Base-by-base conservation (phyloP, 1,284 basidiomycete species). In the Porodaedalea pini region DNA sequence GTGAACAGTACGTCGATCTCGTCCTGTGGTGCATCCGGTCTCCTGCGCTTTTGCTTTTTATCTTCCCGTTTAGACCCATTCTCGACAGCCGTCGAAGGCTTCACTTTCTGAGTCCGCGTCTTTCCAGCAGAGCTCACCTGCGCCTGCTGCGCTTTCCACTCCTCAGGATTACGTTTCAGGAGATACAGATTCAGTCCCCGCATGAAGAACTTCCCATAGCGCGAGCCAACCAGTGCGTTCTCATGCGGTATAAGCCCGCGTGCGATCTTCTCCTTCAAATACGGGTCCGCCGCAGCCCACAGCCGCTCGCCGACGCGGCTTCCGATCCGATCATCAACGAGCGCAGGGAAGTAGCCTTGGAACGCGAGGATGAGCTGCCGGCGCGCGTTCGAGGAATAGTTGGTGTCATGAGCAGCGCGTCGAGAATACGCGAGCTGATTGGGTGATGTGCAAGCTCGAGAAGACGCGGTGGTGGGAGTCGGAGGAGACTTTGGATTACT, bases 191-290 rank as follows among this genome's bases (percentile, higher is more conserved):
- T 88, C 52, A 97, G 75, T 66, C 85, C 88, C 40, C 86, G 80
- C 37, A 83, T 80, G 65, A 97, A 92, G 75, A 85, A 96, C 68
- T 90, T 92, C 37, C 93, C 94, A 65, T 86, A 96, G 66, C 80
- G 86, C 1, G 89, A 92, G 4, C 78, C 84, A 1, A 84, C 81
- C 19, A 98, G 80, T 17, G 75, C 74, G 25, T 82, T 79, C 62
- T 93, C 88, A 56, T 90, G 79, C 0, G 80, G 73, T 25, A 92
- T 73, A 8, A 96, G 73, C 10, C 88, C 88, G 13, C 83, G 82
- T 1, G 90, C 93, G 51, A 98, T 92, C 71, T 94, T 95, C 73
- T 96, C 93, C 76, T 90, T 94, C 63, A 96, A 79, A 72, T 89
- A 97, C 1, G 92, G 88, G 72, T 98, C 95, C 13, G 91, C 87